Percentiles rank a stretch among this genome's conserved stretches.
phyloP scores from a whole-genome alignment of 2,329 filamentous ascomycete genomes.

The Tolypocladium nubicola region DNA sequence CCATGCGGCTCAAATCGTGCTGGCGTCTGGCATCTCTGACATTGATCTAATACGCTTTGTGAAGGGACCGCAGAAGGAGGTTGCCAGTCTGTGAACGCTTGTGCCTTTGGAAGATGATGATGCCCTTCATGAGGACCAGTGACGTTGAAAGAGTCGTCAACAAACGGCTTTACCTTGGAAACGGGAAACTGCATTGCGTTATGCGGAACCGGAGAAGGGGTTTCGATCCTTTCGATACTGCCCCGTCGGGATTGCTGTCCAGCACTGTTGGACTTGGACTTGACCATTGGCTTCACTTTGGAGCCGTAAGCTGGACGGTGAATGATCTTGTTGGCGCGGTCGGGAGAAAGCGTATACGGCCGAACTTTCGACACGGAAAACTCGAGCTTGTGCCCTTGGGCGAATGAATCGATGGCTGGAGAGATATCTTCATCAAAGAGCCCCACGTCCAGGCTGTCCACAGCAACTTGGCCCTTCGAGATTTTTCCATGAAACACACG shows the following conservation, averaged over 20 bases:
- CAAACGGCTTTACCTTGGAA: conserved; percentile 3
- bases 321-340: not conserved
- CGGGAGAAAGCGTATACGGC: not conserved
- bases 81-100: not conserved
- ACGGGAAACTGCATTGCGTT: not conserved
- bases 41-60: not conserved
- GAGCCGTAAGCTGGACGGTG: not conserved
- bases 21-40: not conserved
- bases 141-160: not conserved
- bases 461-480: not conserved
- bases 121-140: conserved; percentile 2
- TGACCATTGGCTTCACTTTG: conserved; percentile 3
- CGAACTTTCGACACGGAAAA: conserved; percentile 4
- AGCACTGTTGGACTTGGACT: not conserved
- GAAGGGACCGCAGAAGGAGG: conserved; percentile 1
- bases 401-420: not conserved
- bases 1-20: not conserved
- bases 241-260: not conserved
- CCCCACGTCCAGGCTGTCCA: not conserved
- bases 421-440: not conserved
- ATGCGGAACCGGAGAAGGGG: not conserved
- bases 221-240: not conserved
- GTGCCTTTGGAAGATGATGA: conserved; percentile 8
- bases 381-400: not conserved
- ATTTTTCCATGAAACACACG: not conserved